Evolutionary conservation across 2,329 filamentous ascomycete species (phyloP), one percentile per base, ranked within the genome.

Genomic region (Fusarium xyrophilum): DNA sequence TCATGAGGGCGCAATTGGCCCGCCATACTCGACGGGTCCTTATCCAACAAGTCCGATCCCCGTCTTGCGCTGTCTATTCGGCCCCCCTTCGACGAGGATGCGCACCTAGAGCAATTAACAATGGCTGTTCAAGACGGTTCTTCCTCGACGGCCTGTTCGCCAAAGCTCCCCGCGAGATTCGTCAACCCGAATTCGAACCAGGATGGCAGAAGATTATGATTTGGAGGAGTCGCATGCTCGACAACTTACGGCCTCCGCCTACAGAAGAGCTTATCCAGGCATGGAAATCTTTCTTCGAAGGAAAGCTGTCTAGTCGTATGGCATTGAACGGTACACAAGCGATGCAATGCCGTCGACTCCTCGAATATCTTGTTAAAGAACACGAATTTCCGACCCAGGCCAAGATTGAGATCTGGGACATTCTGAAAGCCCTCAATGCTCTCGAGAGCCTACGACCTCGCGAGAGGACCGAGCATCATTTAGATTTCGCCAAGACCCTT

Each of bases 191-290:
- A 71, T 81, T 89, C 63, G 91, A 89, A 73, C 91, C 88, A 1
- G 93, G 93, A 55, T 86, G 93, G 73, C 87, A 88, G 68, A 86
- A 85, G 19, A 87, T 97, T 80, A 85, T 91, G 72, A 86, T 91
- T 61, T 86, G 93, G 76, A 82, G 86, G 54, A 86, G 87, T 69
- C 86, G 88, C 63, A 81, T 89, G 69, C 83, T 86, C 53, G 85
- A 91, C 58, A 84, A 86, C 53, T 82, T 89, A 36, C 86, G 93
- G 35, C 85, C 88, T 13, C 93, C 92, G 19, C 78, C 86, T 0
- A 80, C 83, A 6, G 77, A 83, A n/a, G 87, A 91, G 35, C 81
- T 97, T 5, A 78, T 87, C 1, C 81, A 85, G 36, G 92, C 91
- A 8, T 89, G 91, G 77, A 83, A 81, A 57, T 79, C 83, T 13